phyloP scores from a whole-genome alignment of 257 asterid species.

The Solanum tacnaense region DNA sequence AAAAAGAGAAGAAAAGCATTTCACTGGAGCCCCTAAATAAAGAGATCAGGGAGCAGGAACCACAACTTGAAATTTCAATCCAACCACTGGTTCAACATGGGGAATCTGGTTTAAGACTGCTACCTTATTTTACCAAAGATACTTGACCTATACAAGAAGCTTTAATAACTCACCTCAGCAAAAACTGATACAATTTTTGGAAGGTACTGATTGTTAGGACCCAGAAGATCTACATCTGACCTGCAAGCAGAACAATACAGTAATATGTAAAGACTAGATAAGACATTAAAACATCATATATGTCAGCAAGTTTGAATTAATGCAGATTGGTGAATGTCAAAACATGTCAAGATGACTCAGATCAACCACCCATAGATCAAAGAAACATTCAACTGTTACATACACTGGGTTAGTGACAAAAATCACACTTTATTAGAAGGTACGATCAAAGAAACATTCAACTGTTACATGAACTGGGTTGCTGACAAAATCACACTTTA shows the following conservation, averaged over 20 bases:
- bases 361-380: not conserved
- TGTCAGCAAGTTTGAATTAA: not conserved
- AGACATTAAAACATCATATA: not conserved
- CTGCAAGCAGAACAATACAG: slow-evolving; percentile 23
- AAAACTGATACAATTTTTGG: slow-evolving; percentile 89
- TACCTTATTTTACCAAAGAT: not conserved
- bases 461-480: not conserved
- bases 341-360: not conserved
- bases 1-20: not conserved
- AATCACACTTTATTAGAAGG: not conserved
- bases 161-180: slow-evolving; percentile 69
- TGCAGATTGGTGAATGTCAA: not conserved
- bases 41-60: not conserved
- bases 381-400: not conserved
- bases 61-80: not conserved
- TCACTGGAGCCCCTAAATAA: not conserved
- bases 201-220: slow-evolving; percentile 87
- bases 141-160: not conserved
- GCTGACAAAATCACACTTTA: not conserved
- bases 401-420: not conserved
- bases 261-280: not conserved
- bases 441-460: not conserved
- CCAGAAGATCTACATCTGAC: slow-evolving; percentile 79
- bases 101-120: not conserved
- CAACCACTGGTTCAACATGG: not conserved